Conservation (phyloP, 495 filamentous ascomycete genomes). For the Astrothelium subdiscretum region DNA sequence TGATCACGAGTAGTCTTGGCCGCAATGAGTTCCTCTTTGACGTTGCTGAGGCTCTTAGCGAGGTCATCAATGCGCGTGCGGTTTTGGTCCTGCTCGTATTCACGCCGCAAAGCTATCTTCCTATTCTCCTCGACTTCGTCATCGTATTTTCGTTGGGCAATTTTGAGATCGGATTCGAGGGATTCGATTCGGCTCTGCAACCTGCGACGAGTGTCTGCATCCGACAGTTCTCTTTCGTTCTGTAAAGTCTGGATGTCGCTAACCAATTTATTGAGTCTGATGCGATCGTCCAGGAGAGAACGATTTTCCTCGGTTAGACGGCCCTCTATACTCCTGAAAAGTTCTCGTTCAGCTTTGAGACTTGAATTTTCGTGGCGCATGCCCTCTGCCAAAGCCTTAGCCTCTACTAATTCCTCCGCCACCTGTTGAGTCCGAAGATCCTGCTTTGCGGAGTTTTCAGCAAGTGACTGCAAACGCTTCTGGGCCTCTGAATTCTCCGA, state of each 20-base stretch:
- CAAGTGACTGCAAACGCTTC: slow-evolving; percentile 59
- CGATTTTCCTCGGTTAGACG: slow-evolving; percentile 79
- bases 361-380: slow-evolving; percentile 85
- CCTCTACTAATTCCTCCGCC: slow-evolving; percentile 84
- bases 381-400: slow-evolving; percentile 67
- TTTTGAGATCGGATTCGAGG: slow-evolving; percentile 63
- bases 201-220: slow-evolving; percentile 66
- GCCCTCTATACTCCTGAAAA: slow-evolving; percentile 86
- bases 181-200: slow-evolving; percentile 64
- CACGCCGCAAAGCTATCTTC: slow-evolving; percentile 65
- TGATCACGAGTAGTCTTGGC: slow-evolving; percentile 79
- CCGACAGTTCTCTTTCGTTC: slow-evolving; percentile 80
- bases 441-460: slow-evolving; percentile 76
- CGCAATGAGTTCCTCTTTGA: slow-evolving; percentile 71
- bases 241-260: slow-evolving; percentile 71
- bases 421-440: slow-evolving; percentile 83
- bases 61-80: slow-evolving; percentile 63
- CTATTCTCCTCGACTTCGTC: slow-evolving; percentile 74
- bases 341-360: slow-evolving; percentile 79
- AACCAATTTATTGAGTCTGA: slow-evolving; percentile 66
- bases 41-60: slow-evolving; percentile 58
- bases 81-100: slow-evolving; percentile 74
- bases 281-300: slow-evolving; percentile 67
- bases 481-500: slow-evolving; percentile 75
- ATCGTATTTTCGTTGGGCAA: slow-evolving; percentile 70